Evolutionary conservation across 2,329 filamentous ascomycete species (phyloP), one percentile per base, ranked within the genome.

Genomic region (Calonectria pteridis): DNA sequence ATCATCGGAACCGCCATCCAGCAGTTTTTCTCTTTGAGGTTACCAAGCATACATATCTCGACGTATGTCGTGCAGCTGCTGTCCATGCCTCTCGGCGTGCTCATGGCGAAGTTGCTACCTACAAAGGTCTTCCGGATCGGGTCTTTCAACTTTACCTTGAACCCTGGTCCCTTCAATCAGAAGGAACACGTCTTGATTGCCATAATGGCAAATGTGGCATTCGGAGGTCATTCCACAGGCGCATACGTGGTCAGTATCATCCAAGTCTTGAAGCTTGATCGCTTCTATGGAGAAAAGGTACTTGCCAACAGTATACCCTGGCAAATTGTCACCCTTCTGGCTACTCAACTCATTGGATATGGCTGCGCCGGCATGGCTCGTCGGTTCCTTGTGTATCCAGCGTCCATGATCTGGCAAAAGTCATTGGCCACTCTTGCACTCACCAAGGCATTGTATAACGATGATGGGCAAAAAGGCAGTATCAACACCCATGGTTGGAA

Each of bases 181-280:
- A 91, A 91, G 75, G 89, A 91, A 76, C 88, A 91, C 76, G 85
- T 89, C 77, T 80, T 91, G 6, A 87, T 90, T 59, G 86, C 86
- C n/a, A 87, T 89, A 73, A 89, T 89, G 87, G 88, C 91, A 37
- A 91, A 91, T 78, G 88, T 88, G 0, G 84, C 85, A 0, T 86
- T 84, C 59, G 76, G 71, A 1, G 77, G 78, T 0, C 70, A 71
- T 62, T 64, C 73, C 51, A 83, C 83, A 29, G 81, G 83, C 4
- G 86, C 87, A 0, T 88, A 88, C 76, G 85, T 88, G 3, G 85
- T 80, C 74, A 83, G 84, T 66, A 87, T 88, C 51, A 84, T 88
- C 53, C 87, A 86, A 83, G 84, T 85, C 3, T 85, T 89, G 70
- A 85, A 85, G 46, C 79, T 88, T 6, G 84, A 86, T 6, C 78